Evolutionary conservation across 1,284 basidiomycete species (phyloP).

Genomic region (Cutaneotrichosporon dermatis): DNA sequence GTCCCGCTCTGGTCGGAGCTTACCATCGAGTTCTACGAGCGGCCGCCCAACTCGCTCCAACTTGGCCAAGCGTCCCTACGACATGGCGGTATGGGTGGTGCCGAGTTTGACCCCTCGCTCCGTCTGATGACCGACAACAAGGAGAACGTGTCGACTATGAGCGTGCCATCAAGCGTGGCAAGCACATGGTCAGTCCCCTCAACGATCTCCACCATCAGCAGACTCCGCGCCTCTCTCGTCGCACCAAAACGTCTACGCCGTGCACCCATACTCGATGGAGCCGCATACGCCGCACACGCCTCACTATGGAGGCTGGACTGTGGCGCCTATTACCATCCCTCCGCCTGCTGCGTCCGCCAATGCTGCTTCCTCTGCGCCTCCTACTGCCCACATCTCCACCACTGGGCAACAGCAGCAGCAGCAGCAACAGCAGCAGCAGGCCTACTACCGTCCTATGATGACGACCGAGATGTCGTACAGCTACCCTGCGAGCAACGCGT

Average conservation of each 20-base stretch:
- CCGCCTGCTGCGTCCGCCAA: not conserved
- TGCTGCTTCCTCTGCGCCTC: not conserved
- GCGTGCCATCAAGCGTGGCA: conserved; percentile 18
- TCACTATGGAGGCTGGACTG: conserved; percentile 12
- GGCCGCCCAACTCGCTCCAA: conserved; percentile 25
- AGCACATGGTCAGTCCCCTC: conserved; percentile 6
- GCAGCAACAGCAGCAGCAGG: conserved; percentile 12
- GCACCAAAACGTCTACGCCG: conserved; percentile 21
- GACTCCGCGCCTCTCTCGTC: conserved; percentile 11
- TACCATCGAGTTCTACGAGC: conserved; percentile 21
- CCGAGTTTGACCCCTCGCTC: conserved; percentile 10
- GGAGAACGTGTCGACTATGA: conserved; percentile 18
- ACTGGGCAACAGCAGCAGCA: conserved; percentile 3
- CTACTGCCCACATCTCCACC: not conserved
- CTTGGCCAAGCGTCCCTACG: conserved; percentile 13
- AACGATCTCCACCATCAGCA: conserved; percentile 7
- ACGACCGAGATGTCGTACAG: conserved; percentile 10
- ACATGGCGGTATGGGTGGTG: conserved; percentile 1
- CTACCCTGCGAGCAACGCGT: conserved; percentile 5
- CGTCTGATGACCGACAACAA: conserved; percentile 9
- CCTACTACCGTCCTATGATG: conserved; percentile 13
- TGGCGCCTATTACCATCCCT: conserved; percentile 10
- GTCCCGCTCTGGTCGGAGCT: conserved; percentile 15
- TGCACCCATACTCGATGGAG: conserved; percentile 12
- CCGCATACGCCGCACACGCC: conserved; percentile 11